Evolutionary conservation across 192 early-diverging fungal species (phyloP), one percentile per base, ranked within the genome.

Genomic region (Coemansia sp.): DNA sequence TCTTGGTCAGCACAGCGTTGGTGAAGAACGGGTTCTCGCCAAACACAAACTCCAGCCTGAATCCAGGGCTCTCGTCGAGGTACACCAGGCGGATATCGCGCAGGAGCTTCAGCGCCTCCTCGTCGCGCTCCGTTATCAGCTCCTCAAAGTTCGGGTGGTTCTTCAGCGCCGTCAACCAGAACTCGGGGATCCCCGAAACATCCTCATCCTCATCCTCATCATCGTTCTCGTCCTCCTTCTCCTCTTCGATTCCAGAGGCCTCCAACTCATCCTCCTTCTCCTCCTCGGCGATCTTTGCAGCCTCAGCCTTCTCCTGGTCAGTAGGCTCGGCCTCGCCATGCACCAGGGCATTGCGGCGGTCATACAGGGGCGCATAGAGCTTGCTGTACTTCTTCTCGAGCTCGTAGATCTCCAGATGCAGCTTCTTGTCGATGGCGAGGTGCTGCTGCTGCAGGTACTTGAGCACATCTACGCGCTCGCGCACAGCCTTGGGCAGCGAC

Each of bases 311-410:
- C 72, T 98, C 91, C 30, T 86, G 91, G 17, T 91, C 92, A 17
- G 94, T 91, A n/a, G 97, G 97, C 83, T 99, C 95, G 37, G 84
- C 71, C 36, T 78, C 65, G 31, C 97, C 97, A 56, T 70, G 70
- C 44, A 99, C 81, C 38, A 96, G 84, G 50, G 83, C 82, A 45
- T 83, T 75, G 67, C 96, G 94, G 86, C 92, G 88, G 64, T 91
- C 88, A 72, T 95, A 98, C 30, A 98, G 79, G 29, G 97, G 96
- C 60, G 87, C 84, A 72, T 96, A 93, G 66, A 87, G 72, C 40
- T 77, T 79, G 38, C 87, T 85, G 81, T 95, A 99, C 75, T 98
- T 98, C 86, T 98, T 97, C 81, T 99, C 97, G 30, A 99, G 81
- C 40, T 84, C 92, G 30, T 92, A 75, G 62, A 99, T 88, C 83